These are phyloP conservation scores for Scalesia atractyloides DNA, from an alignment of 129 eudicot species.

Conservation along the genomic window DNA sequence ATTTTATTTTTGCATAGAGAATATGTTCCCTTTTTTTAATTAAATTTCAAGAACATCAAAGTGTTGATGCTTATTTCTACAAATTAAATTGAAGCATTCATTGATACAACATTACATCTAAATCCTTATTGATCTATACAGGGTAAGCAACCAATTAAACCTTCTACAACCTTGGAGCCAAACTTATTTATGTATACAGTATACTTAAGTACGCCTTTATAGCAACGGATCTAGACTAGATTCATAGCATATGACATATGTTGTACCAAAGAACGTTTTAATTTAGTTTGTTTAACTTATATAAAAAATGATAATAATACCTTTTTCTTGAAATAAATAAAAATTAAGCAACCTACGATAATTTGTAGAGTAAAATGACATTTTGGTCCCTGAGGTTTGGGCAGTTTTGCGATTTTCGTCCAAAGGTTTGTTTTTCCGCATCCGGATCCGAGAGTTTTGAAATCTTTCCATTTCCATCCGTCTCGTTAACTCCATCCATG, in stretches of 20 bases:
- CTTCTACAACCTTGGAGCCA: conserved; percentile 2
- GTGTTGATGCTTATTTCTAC: neutral
- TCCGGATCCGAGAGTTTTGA: too few relatives aligned
- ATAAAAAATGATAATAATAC: neutral
- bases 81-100: neutral
- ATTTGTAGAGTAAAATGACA: too few relatives aligned
- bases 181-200: neutral
- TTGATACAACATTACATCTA: neutral
- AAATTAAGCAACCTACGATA: neutral
- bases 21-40: neutral
- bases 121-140: neutral
- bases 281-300: neutral
- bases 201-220: neutral
- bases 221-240: neutral
- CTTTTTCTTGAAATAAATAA: neutral
- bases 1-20: neutral
- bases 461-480: too few relatives aligned
- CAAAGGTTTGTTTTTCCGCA: too few relatives aligned
- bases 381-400: too few relatives aligned
- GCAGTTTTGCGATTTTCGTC: too few relatives aligned
- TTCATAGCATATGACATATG: conserved; percentile 6
- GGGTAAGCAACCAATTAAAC: neutral
- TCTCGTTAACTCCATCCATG: too few relatives aligned
- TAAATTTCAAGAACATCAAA: neutral
- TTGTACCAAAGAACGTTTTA: neutral